A percentile compares a stretch with the other conserved stretches of the same genome.
These are phyloP conservation scores for Fusarium nanum DNA, from an alignment of 2,329 filamentous ascomycete genomes.

Conservation along the genomic window DNA sequence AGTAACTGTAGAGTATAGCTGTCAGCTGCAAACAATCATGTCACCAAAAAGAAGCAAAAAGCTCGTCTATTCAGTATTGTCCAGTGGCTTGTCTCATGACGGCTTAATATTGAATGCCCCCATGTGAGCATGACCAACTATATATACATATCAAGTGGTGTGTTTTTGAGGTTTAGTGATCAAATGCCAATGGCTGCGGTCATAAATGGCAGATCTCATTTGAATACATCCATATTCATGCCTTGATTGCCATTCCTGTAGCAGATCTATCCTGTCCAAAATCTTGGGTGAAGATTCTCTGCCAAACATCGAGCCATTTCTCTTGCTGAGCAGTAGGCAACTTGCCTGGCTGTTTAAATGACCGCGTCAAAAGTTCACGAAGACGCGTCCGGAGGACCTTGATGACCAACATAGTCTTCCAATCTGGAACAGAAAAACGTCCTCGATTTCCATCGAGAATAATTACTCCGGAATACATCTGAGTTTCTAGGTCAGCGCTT, in stretches of 20 bases:
- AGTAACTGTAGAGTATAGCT: constrained; percentile 13
- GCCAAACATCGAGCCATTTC: constrained; percentile 80
- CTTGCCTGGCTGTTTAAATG: constrained; percentile 76
- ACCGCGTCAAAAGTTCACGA: constrained; percentile 77
- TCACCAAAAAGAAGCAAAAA: not conserved
- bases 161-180: not conserved
- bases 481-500: constrained; percentile 2
- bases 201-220: not conserved
- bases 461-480: constrained; percentile 89
- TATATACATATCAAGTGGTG: not conserved
- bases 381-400: constrained; percentile 81
- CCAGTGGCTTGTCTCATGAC: not conserved
- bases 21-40: constrained; percentile 1
- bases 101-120: not conserved
- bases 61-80: not conserved
- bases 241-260: constrained; percentile 46
- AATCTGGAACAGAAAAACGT: constrained; percentile 84
- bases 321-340: constrained; percentile 73
- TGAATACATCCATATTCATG: constrained; percentile 37
- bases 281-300: constrained; percentile 73
- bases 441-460: constrained; percentile 88
- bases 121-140: not conserved
- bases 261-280: constrained; percentile 50
- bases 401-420: constrained; percentile 91
- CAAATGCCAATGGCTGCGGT: not conserved